These are phyloP conservation scores for Cryptococcus amylolentus DNA, from an alignment of 1,284 basidiomycete genomes.

Conservation along the genomic window DNA sequence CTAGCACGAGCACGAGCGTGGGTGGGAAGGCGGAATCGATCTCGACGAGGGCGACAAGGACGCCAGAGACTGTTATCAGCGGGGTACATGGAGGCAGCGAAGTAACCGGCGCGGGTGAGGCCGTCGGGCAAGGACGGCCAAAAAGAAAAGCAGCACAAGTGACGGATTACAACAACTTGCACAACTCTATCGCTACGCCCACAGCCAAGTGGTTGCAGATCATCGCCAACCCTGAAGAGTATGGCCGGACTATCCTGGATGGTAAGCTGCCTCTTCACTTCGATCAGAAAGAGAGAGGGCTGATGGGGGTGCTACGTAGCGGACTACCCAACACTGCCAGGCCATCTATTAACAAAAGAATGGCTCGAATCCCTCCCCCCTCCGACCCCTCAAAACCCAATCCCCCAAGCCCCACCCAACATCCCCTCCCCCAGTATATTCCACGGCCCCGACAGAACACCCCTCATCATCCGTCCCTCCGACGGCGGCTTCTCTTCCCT, in stretches of 20 bases:
- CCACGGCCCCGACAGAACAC: slow-evolving; percentile 40
- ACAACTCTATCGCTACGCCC: slow-evolving; percentile 46
- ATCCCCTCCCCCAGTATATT: neutral
- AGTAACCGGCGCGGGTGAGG: neutral
- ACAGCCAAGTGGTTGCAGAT: slow-evolving; percentile 46
- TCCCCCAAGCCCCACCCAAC: no score
- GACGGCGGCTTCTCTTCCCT: slow-evolving; percentile 43
- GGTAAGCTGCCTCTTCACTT: slow-evolving; percentile 23
- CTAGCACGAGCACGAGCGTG: neutral
- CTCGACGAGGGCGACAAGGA: neutral
- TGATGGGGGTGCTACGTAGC: slow-evolving; percentile 10
- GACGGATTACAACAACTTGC: slow-evolving; percentile 44
- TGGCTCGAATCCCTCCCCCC: slow-evolving; percentile 14
- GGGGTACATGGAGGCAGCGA: neutral
- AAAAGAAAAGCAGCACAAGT: slow-evolving; percentile 36
- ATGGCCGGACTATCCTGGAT: slow-evolving; percentile 34
- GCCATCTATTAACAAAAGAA: slow-evolving; percentile 9
- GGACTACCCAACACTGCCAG: slow-evolving; percentile 10
- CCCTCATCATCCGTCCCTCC: slow-evolving; percentile 36
- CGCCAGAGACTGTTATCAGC: neutral
- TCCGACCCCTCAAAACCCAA: neutral
- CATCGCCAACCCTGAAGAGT: slow-evolving; percentile 43
- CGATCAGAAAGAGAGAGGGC: neutral
- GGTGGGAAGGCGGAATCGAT: neutral
- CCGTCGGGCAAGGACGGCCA: slow-evolving; percentile 23